Conservation (phyloP, 2,329 filamentous ascomycete genomes). For the Parastagonospora nodorum region DNA sequence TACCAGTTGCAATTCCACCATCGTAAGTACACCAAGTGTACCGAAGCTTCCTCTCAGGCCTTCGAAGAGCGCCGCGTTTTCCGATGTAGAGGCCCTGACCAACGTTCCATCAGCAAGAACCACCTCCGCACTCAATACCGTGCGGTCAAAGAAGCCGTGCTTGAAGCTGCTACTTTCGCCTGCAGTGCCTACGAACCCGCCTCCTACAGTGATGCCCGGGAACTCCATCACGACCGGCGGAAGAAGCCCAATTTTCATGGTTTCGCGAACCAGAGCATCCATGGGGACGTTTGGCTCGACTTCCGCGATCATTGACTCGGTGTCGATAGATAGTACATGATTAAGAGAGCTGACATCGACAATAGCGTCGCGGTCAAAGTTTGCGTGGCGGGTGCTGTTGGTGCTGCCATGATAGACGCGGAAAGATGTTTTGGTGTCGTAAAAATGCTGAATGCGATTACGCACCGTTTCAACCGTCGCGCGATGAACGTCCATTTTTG, state of each 20-base stretch:
- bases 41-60: constrained; percentile 65
- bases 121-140: constrained; percentile 66
- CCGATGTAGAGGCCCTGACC: constrained; percentile 52
- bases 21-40: constrained; percentile 64
- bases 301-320: constrained; percentile 57
- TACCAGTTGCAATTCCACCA: constrained; percentile 63
- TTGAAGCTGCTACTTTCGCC: constrained; percentile 72
- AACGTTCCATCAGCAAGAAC: constrained; percentile 63
- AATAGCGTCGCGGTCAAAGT: constrained; percentile 44
- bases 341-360: constrained; percentile 70
- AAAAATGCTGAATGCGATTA: constrained; percentile 29
- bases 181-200: constrained; percentile 69
- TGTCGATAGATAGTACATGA: constrained; percentile 65
- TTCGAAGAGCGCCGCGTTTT: constrained; percentile 61
- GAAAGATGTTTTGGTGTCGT: constrained; percentile 33
- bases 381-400: constrained; percentile 69
- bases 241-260: constrained; percentile 60
- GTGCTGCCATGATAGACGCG: constrained; percentile 74
- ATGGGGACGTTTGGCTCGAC: constrained; percentile 74
- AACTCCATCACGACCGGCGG: constrained; percentile 74
- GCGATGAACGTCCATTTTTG: constrained; percentile 30
- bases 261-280: constrained; percentile 65
- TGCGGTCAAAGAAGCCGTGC: constrained; percentile 69
- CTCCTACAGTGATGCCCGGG: constrained; percentile 70
- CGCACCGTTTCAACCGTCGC: constrained; percentile 26